Evolutionary conservation across 768 basidiomycete species (phyloP).

Genomic region (Lactarius quietus): DNA sequence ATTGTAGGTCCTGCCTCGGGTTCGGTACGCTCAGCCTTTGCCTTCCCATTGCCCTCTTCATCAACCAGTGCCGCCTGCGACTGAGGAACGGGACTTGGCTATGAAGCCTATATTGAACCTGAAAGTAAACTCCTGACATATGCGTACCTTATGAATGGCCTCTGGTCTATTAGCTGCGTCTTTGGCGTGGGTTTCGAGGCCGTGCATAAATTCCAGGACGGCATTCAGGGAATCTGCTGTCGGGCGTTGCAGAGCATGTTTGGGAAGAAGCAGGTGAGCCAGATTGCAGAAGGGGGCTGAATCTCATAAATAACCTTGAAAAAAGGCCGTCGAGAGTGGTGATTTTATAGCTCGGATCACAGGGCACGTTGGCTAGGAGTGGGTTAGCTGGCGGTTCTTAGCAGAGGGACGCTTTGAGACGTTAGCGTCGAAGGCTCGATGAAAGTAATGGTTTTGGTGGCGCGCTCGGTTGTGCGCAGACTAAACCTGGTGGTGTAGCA

Average conservation of each 20-base stretch:
- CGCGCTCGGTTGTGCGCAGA: too few relatives aligned
- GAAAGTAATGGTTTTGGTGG: too few relatives aligned
- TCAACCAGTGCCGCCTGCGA: background rate
- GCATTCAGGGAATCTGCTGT: background rate
- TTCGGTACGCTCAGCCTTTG: background rate
- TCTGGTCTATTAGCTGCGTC: background rate
- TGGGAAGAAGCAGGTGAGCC: background rate
- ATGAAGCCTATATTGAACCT: background rate
- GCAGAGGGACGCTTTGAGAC: background rate
- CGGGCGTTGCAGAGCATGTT: background rate
- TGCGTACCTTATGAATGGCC: background rate
- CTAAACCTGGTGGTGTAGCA: too few relatives aligned
- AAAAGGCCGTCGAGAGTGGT: background rate
- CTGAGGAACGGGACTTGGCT: background rate
- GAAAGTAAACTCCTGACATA: too few relatives aligned
- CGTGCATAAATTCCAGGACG: constrained; percentile 8
- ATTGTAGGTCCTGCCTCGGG: background rate
- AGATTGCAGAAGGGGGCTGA: background rate
- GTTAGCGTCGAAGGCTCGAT: too few relatives aligned
- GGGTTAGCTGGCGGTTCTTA: background rate
- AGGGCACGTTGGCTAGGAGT: too few relatives aligned
- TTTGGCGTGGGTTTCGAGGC: background rate
- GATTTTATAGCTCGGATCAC: background rate
- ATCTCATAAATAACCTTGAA: background rate
- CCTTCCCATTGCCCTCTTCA: constrained; percentile 4